phyloP scores from a whole-genome alignment of 1,284 basidiomycete species.

The Naganishia sp. region DNA sequence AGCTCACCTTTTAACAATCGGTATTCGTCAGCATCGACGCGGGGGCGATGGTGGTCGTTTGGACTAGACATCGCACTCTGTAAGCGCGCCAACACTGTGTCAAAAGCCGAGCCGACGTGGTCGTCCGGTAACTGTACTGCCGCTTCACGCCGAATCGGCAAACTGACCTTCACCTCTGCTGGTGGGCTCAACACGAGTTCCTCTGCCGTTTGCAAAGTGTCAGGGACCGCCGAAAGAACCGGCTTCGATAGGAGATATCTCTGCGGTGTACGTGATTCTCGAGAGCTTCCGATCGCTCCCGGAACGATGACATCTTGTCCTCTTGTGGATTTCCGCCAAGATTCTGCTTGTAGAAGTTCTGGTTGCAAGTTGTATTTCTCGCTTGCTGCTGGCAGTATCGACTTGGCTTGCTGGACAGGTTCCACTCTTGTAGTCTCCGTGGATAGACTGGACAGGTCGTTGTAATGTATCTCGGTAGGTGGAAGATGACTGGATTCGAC shows the following conservation, averaged over 20 bases:
- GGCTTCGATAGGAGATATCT: constrained; percentile 7
- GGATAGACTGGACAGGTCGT: constrained; percentile 12
- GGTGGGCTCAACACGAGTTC: constrained; percentile 14
- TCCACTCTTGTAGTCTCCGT: constrained; percentile 21
- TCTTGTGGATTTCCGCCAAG: constrained; percentile 29
- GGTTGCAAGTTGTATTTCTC: constrained; percentile 21
- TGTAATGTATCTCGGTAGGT: constrained; percentile 17
- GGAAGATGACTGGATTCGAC: constrained; percentile 14
- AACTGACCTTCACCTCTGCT: background rate
- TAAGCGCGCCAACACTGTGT: constrained; percentile 16
- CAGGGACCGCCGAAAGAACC: constrained; percentile 4
- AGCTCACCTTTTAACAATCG: background rate
- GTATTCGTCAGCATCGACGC: background rate
- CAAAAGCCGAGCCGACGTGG: constrained; percentile 15
- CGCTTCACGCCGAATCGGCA: background rate
- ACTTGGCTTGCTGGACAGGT: constrained; percentile 11
- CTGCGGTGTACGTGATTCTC: constrained; percentile 2
- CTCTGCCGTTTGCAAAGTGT: constrained; percentile 16
- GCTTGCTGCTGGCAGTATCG: background rate
- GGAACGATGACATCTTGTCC: constrained; percentile 23
- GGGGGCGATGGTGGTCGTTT: constrained; percentile 7
- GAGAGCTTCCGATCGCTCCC: constrained; percentile 19
- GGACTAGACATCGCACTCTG: constrained; percentile 13
- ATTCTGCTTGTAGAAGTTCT: constrained; percentile 27
- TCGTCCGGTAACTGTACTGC: background rate